Evolutionary conservation across 495 filamentous ascomycete species (phyloP), one percentile per base, ranked within the genome.

Genomic region (Trichocladium antarcticum): DNA sequence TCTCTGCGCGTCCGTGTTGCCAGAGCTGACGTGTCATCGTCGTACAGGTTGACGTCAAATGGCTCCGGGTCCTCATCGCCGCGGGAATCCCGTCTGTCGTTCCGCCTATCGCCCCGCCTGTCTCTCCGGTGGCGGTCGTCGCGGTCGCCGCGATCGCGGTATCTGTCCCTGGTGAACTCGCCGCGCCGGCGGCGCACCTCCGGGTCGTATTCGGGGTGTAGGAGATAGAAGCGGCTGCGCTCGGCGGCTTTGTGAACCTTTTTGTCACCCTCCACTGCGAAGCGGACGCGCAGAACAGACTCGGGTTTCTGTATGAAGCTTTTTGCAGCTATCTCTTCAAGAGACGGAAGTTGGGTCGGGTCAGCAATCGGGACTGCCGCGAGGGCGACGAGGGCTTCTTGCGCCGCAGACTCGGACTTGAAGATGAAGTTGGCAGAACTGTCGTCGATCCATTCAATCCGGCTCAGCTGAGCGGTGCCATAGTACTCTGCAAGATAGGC

Each of bases 361-460:
- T 75, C 70, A 48, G 65, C 59, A 41, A 72, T 65, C 20, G 65
- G 62, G 1, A 71, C 50, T 2, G 59, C 64, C 9, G 73, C 63
- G 39, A 96, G 73, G 5, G 80, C 76, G 36, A 68, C 59, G n/a
- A 98, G 74, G 12, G 88, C 90, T 42, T 78, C 71, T 2, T 74
- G 56, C 0, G 89, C 90, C n/a, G 74, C 59, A 10, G 48, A 47
- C n/a, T 82, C 78, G 16, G 83, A 66, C 20, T 73, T 76, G 70
- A 88, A 98, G 37, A 90, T 60, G 28, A 95, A 62, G 55, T 95
- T 96, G 50, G 87, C 87, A 0, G 89, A 92, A 15, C 78, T 83
- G 62, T 98, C 92, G 57, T 98, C 84, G 52, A 98, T 89, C 92
- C 92, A 98, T 66, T 96, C 87, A 55, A 96, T 68, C 16, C 77